Evolutionary conservation across 1,284 basidiomycete species (phyloP), one percentile per base, ranked within the genome.

Genomic region (Pholiota adiposa): DNA sequence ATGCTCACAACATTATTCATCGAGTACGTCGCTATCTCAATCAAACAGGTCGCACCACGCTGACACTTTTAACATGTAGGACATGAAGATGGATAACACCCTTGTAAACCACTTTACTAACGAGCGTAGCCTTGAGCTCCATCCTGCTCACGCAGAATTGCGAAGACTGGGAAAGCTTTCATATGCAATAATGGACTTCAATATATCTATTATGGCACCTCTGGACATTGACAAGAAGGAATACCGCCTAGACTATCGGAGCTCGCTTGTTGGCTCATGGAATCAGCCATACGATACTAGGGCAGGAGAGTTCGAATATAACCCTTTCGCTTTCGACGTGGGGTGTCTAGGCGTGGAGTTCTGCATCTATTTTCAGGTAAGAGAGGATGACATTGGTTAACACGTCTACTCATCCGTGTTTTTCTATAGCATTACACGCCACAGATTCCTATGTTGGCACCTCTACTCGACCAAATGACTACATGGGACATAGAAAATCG

Each of bases 321-420:
- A 72, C 38, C 72, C 73, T 1, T 73, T 73, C 51, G 65, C 66
- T 0, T 69, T 62, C 18, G 72, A 74, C 29, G 69, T 74, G 6
- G 67, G 63, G 0, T 44, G 46, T 9, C 21, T 72, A 9, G 71
- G 73, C 0, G 43, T 62, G 1, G 23, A 51, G 6, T 61, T 70
- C 21, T 63, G 63, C 29, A 1, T 9, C 3, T 4, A 18, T 14
- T 69, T 50, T 49, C 59, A 67, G 34, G 69, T 65, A 23, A n/a
- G 65, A 38, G 2, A 11, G 2, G 9, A 16, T 46, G 4, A 12
- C 8, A 27, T 27, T 25, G n/a, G n/a, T n/a, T n/a, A n/a, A n/a
- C n/a, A n/a, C n/a, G 44, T 41, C 14, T 21, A 0, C 25, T 16
- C 16, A 36, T 18, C 53, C 36, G 7, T 12, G 14, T 44, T 43